Evolutionary conservation across 108 stramenopile genomes (phyloP).

Genomic region (Nannochloropsis salina): DNA sequence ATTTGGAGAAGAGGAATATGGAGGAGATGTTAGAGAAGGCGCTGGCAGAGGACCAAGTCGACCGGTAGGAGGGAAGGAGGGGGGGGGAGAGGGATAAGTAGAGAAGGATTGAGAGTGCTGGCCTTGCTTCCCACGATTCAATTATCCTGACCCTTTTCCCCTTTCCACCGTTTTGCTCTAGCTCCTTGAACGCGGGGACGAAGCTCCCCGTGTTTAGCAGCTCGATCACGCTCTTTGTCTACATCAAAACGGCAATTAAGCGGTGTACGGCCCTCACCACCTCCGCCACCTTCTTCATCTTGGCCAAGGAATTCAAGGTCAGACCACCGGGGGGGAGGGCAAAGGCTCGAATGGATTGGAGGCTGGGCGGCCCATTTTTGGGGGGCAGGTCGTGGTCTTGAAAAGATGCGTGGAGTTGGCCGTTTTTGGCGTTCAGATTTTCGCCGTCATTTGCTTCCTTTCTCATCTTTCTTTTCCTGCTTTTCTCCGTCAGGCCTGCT

Average conservation of each 20-base stretch:
- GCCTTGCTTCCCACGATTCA: neutral
- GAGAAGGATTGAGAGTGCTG: neutral
- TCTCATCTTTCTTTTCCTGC: neutral
- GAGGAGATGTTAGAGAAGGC: constrained; percentile 68
- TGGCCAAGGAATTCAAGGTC: constrained; percentile 78
- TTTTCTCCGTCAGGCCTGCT: neutral
- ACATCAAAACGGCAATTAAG: constrained; percentile 90
- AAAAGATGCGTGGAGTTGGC: too few relatives aligned
- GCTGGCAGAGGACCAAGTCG: constrained; percentile 37
- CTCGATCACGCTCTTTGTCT: constrained; percentile 84
- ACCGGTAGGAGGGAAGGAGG: constrained; percentile 20
- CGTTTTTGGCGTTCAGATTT: neutral
- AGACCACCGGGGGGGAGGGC: constrained; percentile 54
- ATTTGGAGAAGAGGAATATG: constrained; percentile 78
- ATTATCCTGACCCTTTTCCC: neutral
- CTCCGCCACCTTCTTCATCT: constrained; percentile 83
- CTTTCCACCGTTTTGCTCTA: neutral
- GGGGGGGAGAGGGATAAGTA: neutral
- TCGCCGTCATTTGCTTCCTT: neutral
- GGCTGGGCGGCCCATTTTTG: neutral
- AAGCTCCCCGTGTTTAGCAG: constrained; percentile 85
- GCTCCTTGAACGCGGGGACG: constrained; percentile 68
- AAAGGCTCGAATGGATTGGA: neutral
- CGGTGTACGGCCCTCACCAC: constrained; percentile 85
- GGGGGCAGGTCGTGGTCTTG: too few relatives aligned